Conservation (phyloP, 371 early-diverging fungal genomes). For the Mucor piriformis region DNA sequence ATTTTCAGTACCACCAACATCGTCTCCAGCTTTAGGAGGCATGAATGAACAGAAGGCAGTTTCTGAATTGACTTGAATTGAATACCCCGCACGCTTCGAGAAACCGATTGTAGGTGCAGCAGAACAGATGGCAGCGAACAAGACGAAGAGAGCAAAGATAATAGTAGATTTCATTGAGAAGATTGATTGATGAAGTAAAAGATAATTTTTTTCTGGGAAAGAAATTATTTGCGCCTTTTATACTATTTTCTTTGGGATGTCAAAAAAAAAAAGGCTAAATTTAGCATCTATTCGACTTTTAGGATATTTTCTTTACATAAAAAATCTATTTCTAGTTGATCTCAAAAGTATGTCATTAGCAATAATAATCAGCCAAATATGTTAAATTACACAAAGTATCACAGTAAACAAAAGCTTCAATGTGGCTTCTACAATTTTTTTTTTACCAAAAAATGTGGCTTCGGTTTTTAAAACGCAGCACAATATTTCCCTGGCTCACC, state of each 20-base stretch:
- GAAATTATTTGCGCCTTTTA: background rate
- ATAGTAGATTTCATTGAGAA: slow-evolving; percentile 4
- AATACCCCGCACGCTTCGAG: slow-evolving; percentile 11
- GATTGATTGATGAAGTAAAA: background rate
- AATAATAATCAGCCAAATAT: background rate
- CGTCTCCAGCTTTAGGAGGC: slow-evolving; percentile 41
- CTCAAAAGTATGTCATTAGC: background rate
- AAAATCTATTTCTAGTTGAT: background rate
- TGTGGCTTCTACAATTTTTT: too few species aligned
- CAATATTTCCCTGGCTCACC: too few species aligned
- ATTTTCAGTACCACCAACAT: slow-evolving; percentile 43
- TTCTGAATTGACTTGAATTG: slow-evolving; percentile 22
- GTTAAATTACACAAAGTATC: background rate
- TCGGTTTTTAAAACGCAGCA: too few species aligned
- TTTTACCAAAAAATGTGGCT: too few species aligned
- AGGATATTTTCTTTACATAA: background rate
- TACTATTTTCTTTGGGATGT: background rate
- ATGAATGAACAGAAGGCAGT: slow-evolving; percentile 41
- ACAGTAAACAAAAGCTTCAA: background rate
- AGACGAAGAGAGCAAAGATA: slow-evolving; percentile 10
- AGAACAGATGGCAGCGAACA: background rate
- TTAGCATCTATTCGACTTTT: background rate
- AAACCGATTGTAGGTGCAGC: slow-evolving; percentile 4
- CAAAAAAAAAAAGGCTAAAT: background rate
- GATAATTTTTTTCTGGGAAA: background rate